Evolutionary conservation across 305 asterid genomes (phyloP).

Genomic region (Solanum hybrid): DNA sequence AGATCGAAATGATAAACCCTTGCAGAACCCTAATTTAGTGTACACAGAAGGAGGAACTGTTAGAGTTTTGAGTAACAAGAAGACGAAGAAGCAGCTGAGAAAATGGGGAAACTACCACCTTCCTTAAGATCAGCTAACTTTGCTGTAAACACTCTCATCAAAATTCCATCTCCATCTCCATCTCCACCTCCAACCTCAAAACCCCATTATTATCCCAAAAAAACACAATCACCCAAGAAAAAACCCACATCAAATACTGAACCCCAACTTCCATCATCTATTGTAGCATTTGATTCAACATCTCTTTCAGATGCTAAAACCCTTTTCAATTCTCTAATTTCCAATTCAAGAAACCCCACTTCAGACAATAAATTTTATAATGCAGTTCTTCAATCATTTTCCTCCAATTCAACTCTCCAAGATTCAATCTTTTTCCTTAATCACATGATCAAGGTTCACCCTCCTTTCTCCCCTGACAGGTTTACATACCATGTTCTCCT

Average conservation of each 20-base stretch:
- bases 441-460: conserved; percentile 69
- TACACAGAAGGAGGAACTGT: not conserved
- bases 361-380: conserved; percentile 52
- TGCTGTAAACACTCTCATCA: conserved; percentile 11
- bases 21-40: conserved; percentile 11
- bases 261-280: conserved; percentile 20
- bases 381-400: conserved; percentile 59
- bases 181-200: not conserved
- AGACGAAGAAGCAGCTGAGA: not conserved
- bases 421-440: conserved; percentile 70
- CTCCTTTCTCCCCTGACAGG: conserved; percentile 60
- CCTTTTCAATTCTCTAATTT: conserved; percentile 54
- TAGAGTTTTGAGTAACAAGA: not conserved
- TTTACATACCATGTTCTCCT: conserved; percentile 59
- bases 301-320: conserved; percentile 70
- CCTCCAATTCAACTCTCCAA: conserved; percentile 50
- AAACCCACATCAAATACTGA: conserved; percentile 10
- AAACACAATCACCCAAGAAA: conserved; percentile 10
- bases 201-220: conserved; percentile 14
- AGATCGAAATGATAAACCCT: conserved; percentile 4
- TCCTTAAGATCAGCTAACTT: conserved; percentile 19
- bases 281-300: conserved; percentile 39
- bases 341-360: conserved; percentile 34
- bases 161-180: conserved; percentile 4
- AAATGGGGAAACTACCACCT: conserved; percentile 34